Evolutionary conservation across 352 stramenopile species (phyloP).

Genomic region (Pythium dissotocum): DNA sequence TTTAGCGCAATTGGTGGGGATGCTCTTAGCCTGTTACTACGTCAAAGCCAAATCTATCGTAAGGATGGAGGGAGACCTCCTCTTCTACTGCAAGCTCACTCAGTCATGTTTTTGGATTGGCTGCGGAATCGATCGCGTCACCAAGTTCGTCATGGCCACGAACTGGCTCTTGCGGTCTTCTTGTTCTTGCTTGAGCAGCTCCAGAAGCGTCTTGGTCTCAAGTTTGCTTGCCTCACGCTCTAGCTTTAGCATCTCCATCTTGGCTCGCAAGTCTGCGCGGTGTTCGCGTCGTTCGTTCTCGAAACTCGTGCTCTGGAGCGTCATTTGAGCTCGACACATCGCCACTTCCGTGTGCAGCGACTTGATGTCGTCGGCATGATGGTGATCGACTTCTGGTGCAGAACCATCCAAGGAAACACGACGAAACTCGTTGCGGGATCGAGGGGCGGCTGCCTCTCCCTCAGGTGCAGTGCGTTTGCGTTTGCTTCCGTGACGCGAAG

Average conservation of each 20-base stretch:
- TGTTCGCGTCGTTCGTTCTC: slow-evolving; percentile 14
- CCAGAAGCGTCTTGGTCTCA: slow-evolving; percentile 12
- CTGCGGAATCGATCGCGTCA: slow-evolving; percentile 4
- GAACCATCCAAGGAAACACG: background rate
- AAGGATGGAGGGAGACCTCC: no score
- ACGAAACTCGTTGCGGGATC: no score
- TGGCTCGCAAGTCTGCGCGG: slow-evolving; percentile 12
- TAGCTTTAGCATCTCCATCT: slow-evolving; percentile 17
- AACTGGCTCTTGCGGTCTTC: slow-evolving; percentile 19
- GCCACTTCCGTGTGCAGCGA: background rate
- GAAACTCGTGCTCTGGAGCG: background rate
- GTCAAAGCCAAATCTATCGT: no score
- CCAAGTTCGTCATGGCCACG: slow-evolving; percentile 20
- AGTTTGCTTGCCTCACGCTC: slow-evolving; percentile 11
- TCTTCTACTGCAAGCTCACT: no score
- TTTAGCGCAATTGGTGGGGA: no score
- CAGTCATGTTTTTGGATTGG: background rate
- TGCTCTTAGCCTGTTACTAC: no score
- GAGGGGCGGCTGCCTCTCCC: background rate
- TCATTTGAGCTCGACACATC: slow-evolving; percentile 7
- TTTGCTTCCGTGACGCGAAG: background rate
- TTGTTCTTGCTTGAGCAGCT: slow-evolving; percentile 11
- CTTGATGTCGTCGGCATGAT: background rate
- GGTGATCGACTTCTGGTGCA: background rate
- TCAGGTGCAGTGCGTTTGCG: background rate